A percentile compares a stretch with the other conserved stretches of the same genome.
Evolutionary conservation across 305 asterid species (phyloP).

Genomic region (Solanum hybrid): DNA sequence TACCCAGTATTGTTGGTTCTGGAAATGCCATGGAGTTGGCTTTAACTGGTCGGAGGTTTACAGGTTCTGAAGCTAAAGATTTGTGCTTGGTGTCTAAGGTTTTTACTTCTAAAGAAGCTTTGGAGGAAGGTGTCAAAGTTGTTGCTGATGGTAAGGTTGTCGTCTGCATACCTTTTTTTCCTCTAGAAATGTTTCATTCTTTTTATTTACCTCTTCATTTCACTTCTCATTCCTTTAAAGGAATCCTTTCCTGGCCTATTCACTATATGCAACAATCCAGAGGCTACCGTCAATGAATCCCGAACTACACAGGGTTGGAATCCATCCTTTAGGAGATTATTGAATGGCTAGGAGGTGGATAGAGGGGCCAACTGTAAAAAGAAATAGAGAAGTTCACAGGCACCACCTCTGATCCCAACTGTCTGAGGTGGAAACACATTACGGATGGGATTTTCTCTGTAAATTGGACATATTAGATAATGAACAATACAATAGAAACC

Average conservation of each 20-base stretch:
- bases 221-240: background rate
- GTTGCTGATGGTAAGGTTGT: constrained; percentile 53
- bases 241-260: background rate
- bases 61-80: constrained; percentile 74
- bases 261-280: background rate
- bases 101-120: constrained; percentile 38
- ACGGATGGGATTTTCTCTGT: background rate
- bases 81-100: constrained; percentile 55
- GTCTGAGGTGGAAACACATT: background rate
- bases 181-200: background rate
- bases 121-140: constrained; percentile 47
- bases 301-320: background rate
- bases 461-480: background rate
- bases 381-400: background rate
- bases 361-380: background rate
- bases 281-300: background rate
- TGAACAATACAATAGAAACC: background rate
- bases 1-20: constrained; percentile 68
- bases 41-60: constrained; percentile 59
- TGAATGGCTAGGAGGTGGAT: background rate
- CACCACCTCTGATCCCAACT: background rate
- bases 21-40: constrained; percentile 89
- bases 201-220: background rate
- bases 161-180: background rate
- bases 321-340: background rate